phyloP scores from a whole-genome alignment of 1,284 basidiomycete species.

The Cerrena zonata region DNA sequence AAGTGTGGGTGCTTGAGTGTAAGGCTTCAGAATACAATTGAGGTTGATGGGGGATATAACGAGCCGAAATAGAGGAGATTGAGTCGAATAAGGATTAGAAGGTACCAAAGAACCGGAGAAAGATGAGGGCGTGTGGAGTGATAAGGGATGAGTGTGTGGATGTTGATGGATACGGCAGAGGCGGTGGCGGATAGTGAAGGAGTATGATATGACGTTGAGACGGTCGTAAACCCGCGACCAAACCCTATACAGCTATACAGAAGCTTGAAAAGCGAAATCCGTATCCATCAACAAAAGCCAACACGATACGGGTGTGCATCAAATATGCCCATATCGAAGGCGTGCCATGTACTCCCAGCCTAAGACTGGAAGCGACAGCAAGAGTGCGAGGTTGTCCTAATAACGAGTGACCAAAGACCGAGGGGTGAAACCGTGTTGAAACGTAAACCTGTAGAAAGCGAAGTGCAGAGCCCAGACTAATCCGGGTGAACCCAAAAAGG shows the following conservation, averaged over 20 bases:
- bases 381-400: slow-evolving; percentile 35
- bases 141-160: background rate
- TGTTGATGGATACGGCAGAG: slow-evolving; percentile 7
- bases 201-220: too few relatives aligned
- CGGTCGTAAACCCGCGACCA: slow-evolving; percentile 13
- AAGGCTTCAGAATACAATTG: slow-evolving; percentile 42
- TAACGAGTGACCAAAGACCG: slow-evolving; percentile 35
- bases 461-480: slow-evolving; percentile 25
- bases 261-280: slow-evolving; percentile 3
- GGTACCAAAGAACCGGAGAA: background rate
- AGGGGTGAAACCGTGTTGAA: slow-evolving; percentile 19
- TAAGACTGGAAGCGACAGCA: background rate
- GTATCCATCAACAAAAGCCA: slow-evolving; percentile 16
- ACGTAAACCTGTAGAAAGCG: slow-evolving; percentile 6
- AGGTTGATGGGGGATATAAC: slow-evolving; percentile 19
- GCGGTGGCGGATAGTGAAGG: too few relatives aligned
- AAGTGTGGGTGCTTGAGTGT: slow-evolving; percentile 29
- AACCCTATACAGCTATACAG: slow-evolving; percentile 12
- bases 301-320: slow-evolving; percentile 44
- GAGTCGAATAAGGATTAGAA: slow-evolving; percentile 19
- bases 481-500: slow-evolving; percentile 20
- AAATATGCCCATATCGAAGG: slow-evolving; percentile 35
- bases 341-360: slow-evolving; percentile 23
- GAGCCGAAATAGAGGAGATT: slow-evolving; percentile 15
- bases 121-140: slow-evolving; percentile 8